A percentile compares a stretch with the other conserved stretches of the same genome.
Evolutionary conservation across 352 stramenopile species (phyloP).

Genomic region (Thraustotheca clavata): DNA sequence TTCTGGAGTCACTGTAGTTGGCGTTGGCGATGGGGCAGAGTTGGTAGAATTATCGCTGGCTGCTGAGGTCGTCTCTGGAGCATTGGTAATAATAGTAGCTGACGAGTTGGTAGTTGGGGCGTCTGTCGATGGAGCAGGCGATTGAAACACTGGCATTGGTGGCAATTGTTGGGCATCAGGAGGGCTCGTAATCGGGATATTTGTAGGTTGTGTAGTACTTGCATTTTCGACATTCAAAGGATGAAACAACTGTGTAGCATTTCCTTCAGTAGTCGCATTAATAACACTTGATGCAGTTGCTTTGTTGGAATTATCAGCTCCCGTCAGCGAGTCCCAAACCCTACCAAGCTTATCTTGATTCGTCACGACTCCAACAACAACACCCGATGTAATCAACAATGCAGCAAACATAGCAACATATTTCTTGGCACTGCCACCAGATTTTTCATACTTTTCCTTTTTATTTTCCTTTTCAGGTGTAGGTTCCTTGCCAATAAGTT

Average conservation of each 20-base stretch:
- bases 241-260: neutral
- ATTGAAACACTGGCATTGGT: neutral
- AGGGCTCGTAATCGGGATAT: neutral
- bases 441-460: constrained; percentile 13
- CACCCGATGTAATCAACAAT: neutral
- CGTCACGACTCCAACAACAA: neutral
- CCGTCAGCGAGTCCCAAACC: neutral
- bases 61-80: neutral
- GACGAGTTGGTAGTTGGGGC: neutral
- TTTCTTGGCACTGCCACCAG: neutral
- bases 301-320: neutral
- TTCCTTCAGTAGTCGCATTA: neutral
- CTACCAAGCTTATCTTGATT: neutral
- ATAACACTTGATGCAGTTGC: neutral
- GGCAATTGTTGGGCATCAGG: neutral
- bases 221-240: too few relatives aligned
- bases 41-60: too few relatives aligned
- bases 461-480: constrained; percentile 16
- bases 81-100: neutral
- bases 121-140: neutral
- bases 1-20: neutral
- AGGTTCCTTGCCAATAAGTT: constrained; percentile 15
- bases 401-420: neutral
- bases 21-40: neutral
- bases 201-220: neutral